A percentile compares a stretch with the other conserved stretches of the same genome.
These are phyloP conservation scores for Mortierella sp. DNA, from an alignment of 371 early-diverging fungal genomes.

Conservation along the genomic window DNA sequence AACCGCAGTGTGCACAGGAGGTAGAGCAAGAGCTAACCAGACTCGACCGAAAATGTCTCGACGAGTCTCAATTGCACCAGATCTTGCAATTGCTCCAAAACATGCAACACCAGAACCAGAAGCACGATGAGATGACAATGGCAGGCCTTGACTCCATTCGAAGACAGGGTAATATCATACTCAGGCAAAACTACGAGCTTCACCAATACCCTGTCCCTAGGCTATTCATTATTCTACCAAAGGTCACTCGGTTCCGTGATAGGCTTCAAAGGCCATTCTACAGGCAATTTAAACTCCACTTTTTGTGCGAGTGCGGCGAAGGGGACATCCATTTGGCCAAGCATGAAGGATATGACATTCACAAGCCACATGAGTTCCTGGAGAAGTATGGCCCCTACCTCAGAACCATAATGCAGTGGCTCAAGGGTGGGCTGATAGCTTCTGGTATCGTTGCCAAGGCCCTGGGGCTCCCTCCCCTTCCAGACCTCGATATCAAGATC, in stretches of 20 bases:
- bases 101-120: not conserved
- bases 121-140: conserved; percentile 10
- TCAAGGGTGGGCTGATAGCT: conserved; percentile 16
- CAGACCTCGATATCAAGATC: too few relatives aligned
- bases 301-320: conserved; percentile 34
- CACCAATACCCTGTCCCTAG: conserved; percentile 28
- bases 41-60: too few relatives aligned
- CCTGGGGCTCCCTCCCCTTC: conserved; percentile 7
- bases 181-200: conserved; percentile 21
- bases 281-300: conserved; percentile 26
- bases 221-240: conserved; percentile 23
- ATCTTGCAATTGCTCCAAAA: too few relatives aligned
- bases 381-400: conserved; percentile 32
- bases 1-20: too few relatives aligned
- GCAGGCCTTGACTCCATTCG: conserved; percentile 14
- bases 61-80: too few relatives aligned
- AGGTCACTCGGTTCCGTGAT: not conserved
- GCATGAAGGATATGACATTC: conserved; percentile 32
- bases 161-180: conserved; percentile 4
- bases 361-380: conserved; percentile 24
- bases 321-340: conserved; percentile 33
- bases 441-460: conserved; percentile 14
- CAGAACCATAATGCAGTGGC: conserved; percentile 19
- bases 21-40: too few relatives aligned
- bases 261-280: conserved; percentile 3